phyloP scores from a whole-genome alignment of 805 yeast species.

The Nakazawaea peltata region DNA sequence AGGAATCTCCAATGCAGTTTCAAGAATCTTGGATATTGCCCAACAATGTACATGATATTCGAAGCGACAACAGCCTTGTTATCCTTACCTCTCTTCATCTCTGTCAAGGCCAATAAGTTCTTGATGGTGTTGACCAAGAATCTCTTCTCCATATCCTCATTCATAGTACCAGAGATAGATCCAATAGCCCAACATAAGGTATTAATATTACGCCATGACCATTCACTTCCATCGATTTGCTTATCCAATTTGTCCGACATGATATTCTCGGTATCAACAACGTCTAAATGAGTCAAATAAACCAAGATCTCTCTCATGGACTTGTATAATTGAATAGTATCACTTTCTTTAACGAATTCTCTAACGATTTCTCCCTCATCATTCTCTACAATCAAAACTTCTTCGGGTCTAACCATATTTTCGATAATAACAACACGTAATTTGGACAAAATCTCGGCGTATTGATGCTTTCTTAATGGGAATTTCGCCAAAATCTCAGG shows the following conservation, averaged over 20 bases:
- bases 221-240: conserved; percentile 93
- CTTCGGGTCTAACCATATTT: conserved; percentile 98
- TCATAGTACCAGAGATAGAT: conserved; percentile 97
- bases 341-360: conserved; percentile 94
- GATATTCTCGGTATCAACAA: conserved; percentile 85
- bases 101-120: conserved; percentile 85
- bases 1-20: conserved; percentile 98
- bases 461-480: conserved; percentile 81
- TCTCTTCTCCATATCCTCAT: conserved; percentile 93
- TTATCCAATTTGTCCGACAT: conserved; percentile 87
- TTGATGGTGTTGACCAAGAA: conserved; percentile 90
- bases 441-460: conserved; percentile 69
- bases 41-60: conserved; percentile 99
- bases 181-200: conserved; percentile 99
- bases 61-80: conserved; percentile 99
- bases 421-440: conserved; percentile 91
- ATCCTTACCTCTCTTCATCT: conserved; percentile 94
- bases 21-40: conserved; percentile 95
- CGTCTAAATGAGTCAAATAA: conserved; percentile 91
- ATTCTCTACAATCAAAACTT: conserved; percentile 91
- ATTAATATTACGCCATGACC: conserved; percentile 99
- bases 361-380: conserved; percentile 99
- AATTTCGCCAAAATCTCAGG: conserved; percentile 70
- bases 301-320: conserved; percentile 94
- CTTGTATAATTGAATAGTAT: conserved; percentile 91